phyloP scores from a whole-genome alignment of 352 stramenopile species.

The Phytophthora ohioensis region DNA sequence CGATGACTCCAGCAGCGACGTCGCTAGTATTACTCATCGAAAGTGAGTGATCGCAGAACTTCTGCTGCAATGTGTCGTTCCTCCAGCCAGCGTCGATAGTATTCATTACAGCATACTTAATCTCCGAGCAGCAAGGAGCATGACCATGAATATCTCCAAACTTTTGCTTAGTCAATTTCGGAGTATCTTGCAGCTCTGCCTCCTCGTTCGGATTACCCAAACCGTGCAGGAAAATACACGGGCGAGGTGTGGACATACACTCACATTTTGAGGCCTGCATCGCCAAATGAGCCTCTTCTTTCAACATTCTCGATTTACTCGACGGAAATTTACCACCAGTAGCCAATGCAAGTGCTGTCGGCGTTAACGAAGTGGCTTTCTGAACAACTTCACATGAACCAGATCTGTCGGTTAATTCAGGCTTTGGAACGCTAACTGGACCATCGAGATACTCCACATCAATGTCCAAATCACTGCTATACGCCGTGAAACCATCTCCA shows the following conservation, averaged over 20 bases:
- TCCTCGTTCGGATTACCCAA: constrained; percentile 26
- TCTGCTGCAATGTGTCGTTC: constrained; percentile 46
- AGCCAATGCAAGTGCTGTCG: constrained; percentile 28
- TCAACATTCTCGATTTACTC: constrained; percentile 24
- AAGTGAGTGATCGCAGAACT: constrained; percentile 46
- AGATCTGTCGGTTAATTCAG: constrained; percentile 6
- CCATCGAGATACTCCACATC: constrained; percentile 34
- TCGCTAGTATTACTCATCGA: constrained; percentile 34
- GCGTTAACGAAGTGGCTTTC: constrained; percentile 18
- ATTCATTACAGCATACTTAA: constrained; percentile 61
- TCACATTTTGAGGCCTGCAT: constrained; percentile 15
- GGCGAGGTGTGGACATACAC: constrained; percentile 30
- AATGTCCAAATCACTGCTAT: constrained; percentile 48
- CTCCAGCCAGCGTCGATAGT: constrained; percentile 54
- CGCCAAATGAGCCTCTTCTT: constrained; percentile 14
- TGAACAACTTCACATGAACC: constrained; percentile 14
- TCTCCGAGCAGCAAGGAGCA: constrained; percentile 36
- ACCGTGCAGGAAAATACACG: constrained; percentile 41
- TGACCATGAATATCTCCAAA: constrained; percentile 35
- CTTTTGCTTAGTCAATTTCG: constrained; percentile 6
- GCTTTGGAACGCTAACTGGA: constrained; percentile 18
- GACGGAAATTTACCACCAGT: constrained; percentile 16
- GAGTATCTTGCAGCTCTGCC: constrained; percentile 23
- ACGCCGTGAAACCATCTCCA: constrained; percentile 36
- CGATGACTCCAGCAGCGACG: constrained; percentile 13